These are phyloP conservation scores for Choanephora cucurbitarum DNA, from an alignment of 371 early-diverging fungal species.

Conservation along the genomic window DNA sequence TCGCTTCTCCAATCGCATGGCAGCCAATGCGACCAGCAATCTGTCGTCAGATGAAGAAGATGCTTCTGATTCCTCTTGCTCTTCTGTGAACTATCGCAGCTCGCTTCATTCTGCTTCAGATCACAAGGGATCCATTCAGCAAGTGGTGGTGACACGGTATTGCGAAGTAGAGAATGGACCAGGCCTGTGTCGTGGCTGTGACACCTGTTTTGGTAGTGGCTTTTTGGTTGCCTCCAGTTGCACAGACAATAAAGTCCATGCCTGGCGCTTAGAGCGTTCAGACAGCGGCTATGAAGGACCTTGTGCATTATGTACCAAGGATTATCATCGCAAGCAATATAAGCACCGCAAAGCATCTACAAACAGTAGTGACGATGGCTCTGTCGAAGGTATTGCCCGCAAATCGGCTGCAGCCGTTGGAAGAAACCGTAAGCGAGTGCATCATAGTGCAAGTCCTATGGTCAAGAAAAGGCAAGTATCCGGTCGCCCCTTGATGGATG, in stretches of 20 bases:
- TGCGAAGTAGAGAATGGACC: constrained; percentile 35
- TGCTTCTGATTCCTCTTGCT: not conserved
- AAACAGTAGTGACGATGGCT: constrained; percentile 4
- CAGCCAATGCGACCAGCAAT: not conserved
- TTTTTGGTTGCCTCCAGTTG: constrained; percentile 37
- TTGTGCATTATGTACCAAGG: constrained; percentile 25
- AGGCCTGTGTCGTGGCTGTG: constrained; percentile 28
- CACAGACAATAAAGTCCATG: constrained; percentile 31
- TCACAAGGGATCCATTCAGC: constrained; percentile 29
- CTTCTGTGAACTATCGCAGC: not conserved
- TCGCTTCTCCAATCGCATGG: constrained; percentile 4
- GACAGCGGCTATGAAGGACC: constrained; percentile 20
- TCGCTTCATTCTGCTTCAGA: constrained; percentile 5
- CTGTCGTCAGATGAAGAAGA: constrained; percentile 2
- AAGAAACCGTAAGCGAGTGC: constrained; percentile 8
- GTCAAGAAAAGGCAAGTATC: constrained; percentile 9
- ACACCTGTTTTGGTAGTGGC: constrained; percentile 38
- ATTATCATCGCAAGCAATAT: constrained; percentile 35
- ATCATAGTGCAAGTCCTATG: not conserved
- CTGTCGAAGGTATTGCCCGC: not conserved
- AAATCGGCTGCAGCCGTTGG: not conserved
- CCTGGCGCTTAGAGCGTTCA: constrained; percentile 32
- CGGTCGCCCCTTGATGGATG: not conserved
- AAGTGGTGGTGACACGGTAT: constrained; percentile 31
- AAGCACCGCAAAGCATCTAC: constrained; percentile 20